Evolutionary conservation across 2,329 filamentous ascomycete genomes (phyloP).

Genomic region (Myriangium duriaei): DNA sequence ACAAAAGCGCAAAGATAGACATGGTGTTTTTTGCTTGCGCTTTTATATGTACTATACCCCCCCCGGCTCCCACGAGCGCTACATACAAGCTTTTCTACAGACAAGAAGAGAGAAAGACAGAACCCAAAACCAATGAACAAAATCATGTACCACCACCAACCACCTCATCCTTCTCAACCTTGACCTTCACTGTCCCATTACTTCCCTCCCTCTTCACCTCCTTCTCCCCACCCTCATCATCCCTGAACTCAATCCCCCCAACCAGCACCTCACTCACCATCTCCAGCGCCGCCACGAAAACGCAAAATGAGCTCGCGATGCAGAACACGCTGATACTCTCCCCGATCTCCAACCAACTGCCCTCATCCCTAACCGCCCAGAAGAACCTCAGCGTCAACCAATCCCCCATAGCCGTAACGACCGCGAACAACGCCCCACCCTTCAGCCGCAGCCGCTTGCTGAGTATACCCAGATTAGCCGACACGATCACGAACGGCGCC

Average conservation of each 20-base stretch:
- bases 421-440: constrained; percentile 83
- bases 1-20: too few species aligned
- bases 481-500: constrained; percentile 85
- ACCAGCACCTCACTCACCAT: constrained; percentile 75
- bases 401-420: constrained; percentile 84
- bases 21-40: too few species aligned
- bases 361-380: constrained; percentile 93
- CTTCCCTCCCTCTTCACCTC: neutral
- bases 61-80: too few species aligned
- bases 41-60: too few species aligned
- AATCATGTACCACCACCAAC: too few species aligned
- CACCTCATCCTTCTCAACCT: constrained; percentile 4
- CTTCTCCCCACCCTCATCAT: constrained; percentile 15
- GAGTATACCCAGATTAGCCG: constrained; percentile 84
- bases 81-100: too few species aligned
- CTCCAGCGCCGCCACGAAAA: constrained; percentile 83
- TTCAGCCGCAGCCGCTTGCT: constrained; percentile 75
- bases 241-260: constrained; percentile 59
- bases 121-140: too few species aligned
- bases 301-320: constrained; percentile 77
- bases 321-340: constrained; percentile 92
- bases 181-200: constrained; percentile 3
- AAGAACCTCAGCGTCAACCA: constrained; percentile 93
- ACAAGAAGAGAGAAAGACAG: too few species aligned
- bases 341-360: constrained; percentile 93